These are phyloP conservation scores for Calonectria pseudoturangicola DNA, from an alignment of 2,329 filamentous ascomycete genomes.

Conservation along the genomic window DNA sequence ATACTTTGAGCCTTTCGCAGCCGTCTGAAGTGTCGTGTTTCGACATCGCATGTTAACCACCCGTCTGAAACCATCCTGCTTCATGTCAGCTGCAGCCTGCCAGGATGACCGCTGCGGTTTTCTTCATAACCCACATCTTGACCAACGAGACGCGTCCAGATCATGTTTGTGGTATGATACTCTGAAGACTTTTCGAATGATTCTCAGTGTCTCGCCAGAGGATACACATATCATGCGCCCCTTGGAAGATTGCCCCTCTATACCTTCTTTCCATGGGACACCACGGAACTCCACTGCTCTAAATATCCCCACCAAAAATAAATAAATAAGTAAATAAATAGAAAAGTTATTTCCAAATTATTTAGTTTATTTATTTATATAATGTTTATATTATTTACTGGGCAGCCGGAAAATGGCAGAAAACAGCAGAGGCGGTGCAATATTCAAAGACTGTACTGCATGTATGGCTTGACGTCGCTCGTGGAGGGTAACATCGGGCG, in stretches of 20 bases:
- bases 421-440: no score
- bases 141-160: neutral
- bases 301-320: no score
- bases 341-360: no score
- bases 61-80: slow-evolving; percentile 12
- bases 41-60: slow-evolving; percentile 26
- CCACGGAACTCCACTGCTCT: no score
- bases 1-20: neutral
- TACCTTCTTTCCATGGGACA: no score
- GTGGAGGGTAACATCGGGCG: neutral
- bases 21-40: slow-evolving; percentile 21
- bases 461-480: neutral
- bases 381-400: no score
- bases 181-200: neutral
- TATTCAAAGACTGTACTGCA: no score
- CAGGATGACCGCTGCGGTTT: slow-evolving; percentile 16
- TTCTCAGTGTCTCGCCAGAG: neutral
- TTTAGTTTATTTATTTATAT: no score
- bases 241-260: no score
- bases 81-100: slow-evolving; percentile 24
- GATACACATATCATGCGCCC: neutral
- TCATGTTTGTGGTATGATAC: neutral
- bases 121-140: neutral
- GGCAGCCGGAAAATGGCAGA: no score
- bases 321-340: no score